Evolutionary conservation across 352 stramenopile species (phyloP).

Genomic region (Phytophthora pini): DNA sequence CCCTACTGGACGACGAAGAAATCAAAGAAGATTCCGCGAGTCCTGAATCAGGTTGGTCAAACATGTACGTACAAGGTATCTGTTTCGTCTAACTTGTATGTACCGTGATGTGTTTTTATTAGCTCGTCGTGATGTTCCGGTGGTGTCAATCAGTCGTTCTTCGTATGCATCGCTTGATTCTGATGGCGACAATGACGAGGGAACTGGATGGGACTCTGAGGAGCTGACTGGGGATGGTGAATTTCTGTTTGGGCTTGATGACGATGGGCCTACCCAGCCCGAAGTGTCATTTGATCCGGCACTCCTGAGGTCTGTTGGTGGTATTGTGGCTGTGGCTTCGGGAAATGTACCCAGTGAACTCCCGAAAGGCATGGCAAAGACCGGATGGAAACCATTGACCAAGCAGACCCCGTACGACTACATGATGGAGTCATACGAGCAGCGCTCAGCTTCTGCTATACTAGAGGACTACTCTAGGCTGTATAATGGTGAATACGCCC

Average conservation of each 20-base stretch:
- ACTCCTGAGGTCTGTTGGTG: not conserved
- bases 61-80: not conserved
- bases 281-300: not conserved
- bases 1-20: not conserved
- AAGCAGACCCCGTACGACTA: conserved; percentile 5
- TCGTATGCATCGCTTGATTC: not conserved
- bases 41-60: not conserved
- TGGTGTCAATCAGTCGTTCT: not conserved
- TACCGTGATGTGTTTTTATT: not conserved
- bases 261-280: not conserved
- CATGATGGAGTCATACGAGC: conserved; percentile 9
- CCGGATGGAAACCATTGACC: not conserved
- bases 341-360: not conserved
- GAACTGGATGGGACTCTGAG: not conserved
- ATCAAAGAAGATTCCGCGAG: not conserved
- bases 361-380: not conserved
- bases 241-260: not conserved
- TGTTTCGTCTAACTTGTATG: not conserved
- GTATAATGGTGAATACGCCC: conserved; percentile 8
- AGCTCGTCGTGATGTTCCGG: not conserved
- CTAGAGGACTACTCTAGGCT: conserved; percentile 1
- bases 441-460: not conserved
- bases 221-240: not conserved
- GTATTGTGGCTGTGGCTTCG: not conserved
- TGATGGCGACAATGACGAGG: not conserved